Evolutionary conservation across 139 green algal genomes (phyloP).

Genomic region (Asterochloris sp.): DNA sequence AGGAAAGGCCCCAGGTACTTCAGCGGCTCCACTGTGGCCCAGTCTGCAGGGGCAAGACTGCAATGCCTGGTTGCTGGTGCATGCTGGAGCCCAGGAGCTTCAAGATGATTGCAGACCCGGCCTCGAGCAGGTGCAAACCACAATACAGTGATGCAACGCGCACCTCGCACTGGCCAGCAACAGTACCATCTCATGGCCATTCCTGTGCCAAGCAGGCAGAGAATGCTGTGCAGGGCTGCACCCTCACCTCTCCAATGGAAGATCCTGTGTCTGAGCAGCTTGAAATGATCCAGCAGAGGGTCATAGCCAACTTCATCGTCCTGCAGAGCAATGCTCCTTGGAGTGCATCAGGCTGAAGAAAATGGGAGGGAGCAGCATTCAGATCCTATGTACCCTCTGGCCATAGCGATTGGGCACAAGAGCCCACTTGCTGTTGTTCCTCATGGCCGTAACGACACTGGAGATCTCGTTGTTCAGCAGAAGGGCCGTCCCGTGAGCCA

Average conservation of each 20-base stretch:
- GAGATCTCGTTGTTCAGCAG: conserved; percentile 77
- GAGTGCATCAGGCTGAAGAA: not conserved
- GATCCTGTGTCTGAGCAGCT: conserved; percentile 69
- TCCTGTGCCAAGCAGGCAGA: not conserved
- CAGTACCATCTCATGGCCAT: not conserved
- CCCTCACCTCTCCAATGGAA: conserved; percentile 68
- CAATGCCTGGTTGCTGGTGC: not conserved
- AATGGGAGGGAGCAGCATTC: not conserved
- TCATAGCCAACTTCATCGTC: conserved; percentile 81
- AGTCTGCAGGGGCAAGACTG: conserved; percentile 45
- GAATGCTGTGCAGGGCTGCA: too few species aligned
- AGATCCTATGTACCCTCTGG: conserved; percentile 29
- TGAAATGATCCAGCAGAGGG: conserved; percentile 80
- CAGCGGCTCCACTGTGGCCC: conserved; percentile 66
- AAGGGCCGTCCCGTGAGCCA: conserved; percentile 32
- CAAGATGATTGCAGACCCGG: too few species aligned
- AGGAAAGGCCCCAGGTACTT: conserved; percentile 91
- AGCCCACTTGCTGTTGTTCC: conserved; percentile 73
- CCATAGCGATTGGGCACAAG: conserved; percentile 56
- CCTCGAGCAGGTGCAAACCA: too few species aligned
- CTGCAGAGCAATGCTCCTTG: conserved; percentile 21
- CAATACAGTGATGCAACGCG: not conserved
- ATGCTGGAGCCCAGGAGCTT: not conserved
- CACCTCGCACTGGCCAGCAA: not conserved
- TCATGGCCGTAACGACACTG: conserved; percentile 78